These are phyloP conservation scores for Bidens hawaiensis DNA, from an alignment of 140 eudicot species.

Conservation along the genomic window DNA sequence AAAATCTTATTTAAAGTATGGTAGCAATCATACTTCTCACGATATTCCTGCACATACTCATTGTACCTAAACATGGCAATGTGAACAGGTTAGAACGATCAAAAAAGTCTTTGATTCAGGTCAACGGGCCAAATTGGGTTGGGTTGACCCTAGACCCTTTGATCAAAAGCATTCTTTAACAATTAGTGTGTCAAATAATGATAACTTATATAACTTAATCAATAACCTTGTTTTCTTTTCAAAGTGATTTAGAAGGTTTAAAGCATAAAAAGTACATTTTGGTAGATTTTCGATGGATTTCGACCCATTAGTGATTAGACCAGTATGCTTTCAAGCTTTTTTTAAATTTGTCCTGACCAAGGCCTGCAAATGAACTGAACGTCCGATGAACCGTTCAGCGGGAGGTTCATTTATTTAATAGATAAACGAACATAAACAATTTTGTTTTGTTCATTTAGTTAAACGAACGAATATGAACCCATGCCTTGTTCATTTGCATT, in stretches of 20 bases:
- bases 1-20: constrained; percentile 56
- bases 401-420: too few species aligned
- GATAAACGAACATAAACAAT: too few species aligned
- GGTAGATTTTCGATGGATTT: neutral
- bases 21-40: constrained; percentile 81
- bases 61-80: constrained; percentile 51
- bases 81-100: neutral
- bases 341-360: constrained; percentile 6
- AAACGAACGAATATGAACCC: too few species aligned
- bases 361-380: too few species aligned
- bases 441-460: too few species aligned
- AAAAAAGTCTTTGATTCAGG: neutral
- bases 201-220: neutral
- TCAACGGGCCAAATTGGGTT: neutral
- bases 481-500: too few species aligned
- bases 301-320: neutral
- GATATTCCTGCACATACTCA: constrained; percentile 82
- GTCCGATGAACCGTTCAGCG: too few species aligned
- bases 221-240: neutral
- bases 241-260: neutral
- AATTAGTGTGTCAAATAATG: neutral
- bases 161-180: neutral
- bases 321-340: neutral
- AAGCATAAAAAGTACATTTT: neutral
- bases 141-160: neutral